Conservation (phyloP, 2,329 filamentous ascomycete species). For the Thyridium curvatum region DNA sequence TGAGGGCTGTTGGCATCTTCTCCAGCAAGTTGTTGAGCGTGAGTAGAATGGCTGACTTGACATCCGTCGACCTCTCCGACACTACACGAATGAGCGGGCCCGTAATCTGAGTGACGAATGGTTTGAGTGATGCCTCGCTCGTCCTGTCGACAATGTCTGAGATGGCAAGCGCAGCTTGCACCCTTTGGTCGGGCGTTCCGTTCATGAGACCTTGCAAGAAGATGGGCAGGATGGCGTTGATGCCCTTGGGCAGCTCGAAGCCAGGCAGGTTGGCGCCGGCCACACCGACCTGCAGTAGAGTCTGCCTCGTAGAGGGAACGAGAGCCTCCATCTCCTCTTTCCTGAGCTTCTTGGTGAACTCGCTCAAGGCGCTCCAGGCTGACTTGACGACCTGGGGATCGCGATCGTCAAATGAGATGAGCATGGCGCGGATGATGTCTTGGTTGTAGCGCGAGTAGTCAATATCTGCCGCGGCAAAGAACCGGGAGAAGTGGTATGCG, state of each 20-base stretch:
- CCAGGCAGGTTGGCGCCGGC: slow-evolving; percentile 78
- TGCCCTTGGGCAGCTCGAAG: slow-evolving; percentile 90
- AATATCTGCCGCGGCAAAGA: slow-evolving; percentile 73
- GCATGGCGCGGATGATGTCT: slow-evolving; percentile 82
- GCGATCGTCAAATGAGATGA: slow-evolving; percentile 86
- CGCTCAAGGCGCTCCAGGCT: slow-evolving; percentile 79
- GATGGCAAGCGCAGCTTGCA: slow-evolving; percentile 85
- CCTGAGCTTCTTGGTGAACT: slow-evolving; percentile 80
- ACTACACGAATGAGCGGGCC: slow-evolving; percentile 96
- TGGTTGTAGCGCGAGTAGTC: slow-evolving; percentile 96
- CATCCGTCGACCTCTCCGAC: slow-evolving; percentile 90
- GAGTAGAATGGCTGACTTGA: slow-evolving; percentile 89
- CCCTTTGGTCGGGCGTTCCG: slow-evolving; percentile 84
- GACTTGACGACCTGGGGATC: slow-evolving; percentile 82
- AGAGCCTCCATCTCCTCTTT: slow-evolving; percentile 98
- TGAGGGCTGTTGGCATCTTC: slow-evolving; percentile 92
- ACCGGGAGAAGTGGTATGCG: slow-evolving; percentile 73
- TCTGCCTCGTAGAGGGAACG: slow-evolving; percentile 78
- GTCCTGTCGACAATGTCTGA: slow-evolving; percentile 95
- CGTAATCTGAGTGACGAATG: slow-evolving; percentile 95
- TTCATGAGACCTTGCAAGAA: slow-evolving; percentile 98
- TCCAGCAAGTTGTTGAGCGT: slow-evolving; percentile 93
- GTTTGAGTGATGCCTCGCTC: slow-evolving; percentile 78
- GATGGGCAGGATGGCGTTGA: slow-evolving; percentile 92
- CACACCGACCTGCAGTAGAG: slow-evolving; percentile 82